Conservation (phyloP, 148 eudicot genomes). For the Chenopodium suecicum region DNA sequence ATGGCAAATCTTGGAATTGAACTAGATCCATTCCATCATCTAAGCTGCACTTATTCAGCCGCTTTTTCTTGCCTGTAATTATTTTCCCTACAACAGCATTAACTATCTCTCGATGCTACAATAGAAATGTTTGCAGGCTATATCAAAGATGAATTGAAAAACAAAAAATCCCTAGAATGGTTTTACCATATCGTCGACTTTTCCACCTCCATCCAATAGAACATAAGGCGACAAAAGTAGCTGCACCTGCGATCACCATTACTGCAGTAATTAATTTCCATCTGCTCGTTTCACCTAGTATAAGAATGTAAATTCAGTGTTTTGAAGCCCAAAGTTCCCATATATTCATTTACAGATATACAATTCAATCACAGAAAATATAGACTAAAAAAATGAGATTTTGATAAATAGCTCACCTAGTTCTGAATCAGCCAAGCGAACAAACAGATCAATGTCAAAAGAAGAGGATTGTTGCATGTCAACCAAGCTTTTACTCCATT, state of each 20-base stretch:
- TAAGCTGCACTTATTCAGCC: neutral
- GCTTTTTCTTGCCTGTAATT: neutral
- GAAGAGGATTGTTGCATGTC: constrained; percentile 33
- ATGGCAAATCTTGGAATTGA: constrained; percentile 34
- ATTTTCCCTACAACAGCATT: neutral
- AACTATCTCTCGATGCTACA: neutral
- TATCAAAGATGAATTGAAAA: too few relatives aligned
- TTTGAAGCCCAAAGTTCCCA: too few relatives aligned
- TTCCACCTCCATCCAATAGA: neutral
- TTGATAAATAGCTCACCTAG: constrained; percentile 25
- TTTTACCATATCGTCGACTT: neutral
- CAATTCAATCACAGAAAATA: too few relatives aligned
- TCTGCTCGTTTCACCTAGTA: constrained; percentile 20
- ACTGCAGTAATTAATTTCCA: neutral
- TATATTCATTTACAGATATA: too few relatives aligned
- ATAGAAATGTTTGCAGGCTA: too few relatives aligned
- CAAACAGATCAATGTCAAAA: constrained; percentile 42
- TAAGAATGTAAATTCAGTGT: too few relatives aligned
- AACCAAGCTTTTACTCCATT: constrained; percentile 42
- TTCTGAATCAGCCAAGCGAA: constrained; percentile 48
- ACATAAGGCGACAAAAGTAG: neutral
- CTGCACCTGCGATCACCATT: too few relatives aligned
- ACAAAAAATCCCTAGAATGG: too few relatives aligned
- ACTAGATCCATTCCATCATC: neutral
- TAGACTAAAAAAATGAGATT: too few relatives aligned